Conservation (phyloP, 192 early-diverging fungal genomes). For the Entomortierella beljakovae region DNA sequence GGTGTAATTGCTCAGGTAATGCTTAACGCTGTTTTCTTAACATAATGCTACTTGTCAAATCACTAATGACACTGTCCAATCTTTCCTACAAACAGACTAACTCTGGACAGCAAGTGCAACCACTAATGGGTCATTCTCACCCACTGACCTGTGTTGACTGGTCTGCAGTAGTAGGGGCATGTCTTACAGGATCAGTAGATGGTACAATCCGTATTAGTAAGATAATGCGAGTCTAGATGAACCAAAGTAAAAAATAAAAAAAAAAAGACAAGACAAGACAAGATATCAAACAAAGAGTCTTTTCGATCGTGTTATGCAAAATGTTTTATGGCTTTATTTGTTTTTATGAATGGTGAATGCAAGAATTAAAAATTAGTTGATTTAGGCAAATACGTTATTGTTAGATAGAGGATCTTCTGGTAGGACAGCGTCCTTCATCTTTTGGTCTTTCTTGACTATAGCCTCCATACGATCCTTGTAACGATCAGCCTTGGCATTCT, state of each 20-base stretch:
- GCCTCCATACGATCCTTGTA: constrained; percentile 63
- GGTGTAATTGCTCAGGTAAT: constrained; percentile 61
- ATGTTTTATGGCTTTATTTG: neutral
- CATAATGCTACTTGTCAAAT: neutral
- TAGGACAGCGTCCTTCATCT: constrained; percentile 60
- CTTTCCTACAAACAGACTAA: constrained; percentile 25
- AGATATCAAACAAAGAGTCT: no score
- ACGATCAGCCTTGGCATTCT: constrained; percentile 60
- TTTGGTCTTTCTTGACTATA: constrained; percentile 56
- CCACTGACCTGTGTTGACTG: constrained; percentile 64
- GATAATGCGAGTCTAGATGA: constrained; percentile 54
- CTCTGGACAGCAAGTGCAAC: constrained; percentile 56
- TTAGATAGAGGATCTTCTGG: constrained; percentile 63
- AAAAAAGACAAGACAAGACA: neutral
- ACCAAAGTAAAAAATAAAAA: neutral
- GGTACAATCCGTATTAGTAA: constrained; percentile 66
- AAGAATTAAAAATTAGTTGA: constrained; percentile 1
- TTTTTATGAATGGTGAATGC: constrained; percentile 5
- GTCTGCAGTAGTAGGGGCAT: constrained; percentile 60
- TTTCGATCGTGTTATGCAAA: constrained; percentile 7
- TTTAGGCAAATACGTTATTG: constrained; percentile 58
- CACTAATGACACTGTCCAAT: neutral
- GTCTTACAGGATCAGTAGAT: constrained; percentile 61
- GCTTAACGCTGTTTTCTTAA: neutral
- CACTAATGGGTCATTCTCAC: constrained; percentile 55